Evolutionary conservation across 2,329 filamentous ascomycete species (phyloP), one percentile per base, ranked within the genome.

Genomic region (Fusarium liriodendri): DNA sequence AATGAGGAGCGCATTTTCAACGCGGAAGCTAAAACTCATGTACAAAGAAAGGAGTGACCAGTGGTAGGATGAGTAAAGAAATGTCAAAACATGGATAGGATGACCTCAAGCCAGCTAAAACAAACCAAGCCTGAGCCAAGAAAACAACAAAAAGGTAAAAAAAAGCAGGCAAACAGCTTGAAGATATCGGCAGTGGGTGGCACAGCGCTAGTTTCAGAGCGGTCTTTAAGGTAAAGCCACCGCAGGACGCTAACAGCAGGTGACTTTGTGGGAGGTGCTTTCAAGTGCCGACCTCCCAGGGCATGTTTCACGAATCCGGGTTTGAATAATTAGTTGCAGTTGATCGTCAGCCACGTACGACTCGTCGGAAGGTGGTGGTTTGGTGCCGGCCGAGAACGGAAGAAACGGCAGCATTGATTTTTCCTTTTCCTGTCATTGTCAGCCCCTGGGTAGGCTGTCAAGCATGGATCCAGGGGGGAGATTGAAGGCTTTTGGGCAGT

Each of bases 1-100:
- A 73, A 33, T 35, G 72, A 62, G 54, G 45, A 20, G 32, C 67
- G 73, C 73, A 75, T 75, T n/a, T 73, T 73, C 62, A 38, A 40
- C 5, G 32, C 25, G 27, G 47, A 27, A 40, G 25, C 18, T 20
- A 22, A 29, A 47, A 69, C 18, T 33, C 32, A 47, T 40, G 37
- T 27, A 40, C 33, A 37, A 13, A 58, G 29, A 66, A 57, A 58
- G 13, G 37, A 20, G 16, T 25, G 66, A 45, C 57, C 29, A 58
- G 6, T 18, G 18, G 54, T 64, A 25, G 33, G 27, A 69, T 61
- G 33, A n/a, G 55, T 47, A 45, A 27, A 59, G 18, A 18, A 27
- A 27, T 27, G 8, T 59, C 35, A 59, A 59, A 59, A 38, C 55
- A 59, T 38, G 55, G 22, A 58, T 20, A 13, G 22, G 20, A 38